These are phyloP conservation scores for Cardamine resedifolia DNA, from an alignment of 345 rosid species.

Conservation along the genomic window DNA sequence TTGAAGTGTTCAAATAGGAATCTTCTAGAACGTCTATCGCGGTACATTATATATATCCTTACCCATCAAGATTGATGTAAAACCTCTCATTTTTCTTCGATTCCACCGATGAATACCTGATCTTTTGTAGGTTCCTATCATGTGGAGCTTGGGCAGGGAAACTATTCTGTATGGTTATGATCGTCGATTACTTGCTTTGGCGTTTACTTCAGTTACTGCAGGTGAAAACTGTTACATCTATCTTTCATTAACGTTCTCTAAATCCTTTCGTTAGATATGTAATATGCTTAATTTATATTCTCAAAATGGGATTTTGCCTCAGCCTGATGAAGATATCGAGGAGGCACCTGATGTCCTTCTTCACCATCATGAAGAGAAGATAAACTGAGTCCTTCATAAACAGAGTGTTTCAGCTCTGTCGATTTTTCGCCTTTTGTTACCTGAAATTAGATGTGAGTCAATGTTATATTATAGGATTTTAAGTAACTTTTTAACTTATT, in stretches of 20 bases:
- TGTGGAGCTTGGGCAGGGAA: constrained; percentile 98
- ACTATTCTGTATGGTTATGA: constrained; percentile 90
- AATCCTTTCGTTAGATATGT: not conserved
- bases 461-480: not conserved
- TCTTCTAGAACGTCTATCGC: constrained; percentile 59
- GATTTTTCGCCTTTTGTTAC: not conserved
- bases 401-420: not conserved
- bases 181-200: constrained; percentile 77
- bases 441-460: not conserved
- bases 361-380: constrained; percentile 14
- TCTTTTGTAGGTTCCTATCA: constrained; percentile 63
- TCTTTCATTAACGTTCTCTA: not conserved
- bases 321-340: constrained; percentile 79
- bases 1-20: constrained; percentile 62
- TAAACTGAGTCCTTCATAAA: not conserved
- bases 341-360: constrained; percentile 60
- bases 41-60: constrained; percentile 47
- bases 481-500: not conserved
- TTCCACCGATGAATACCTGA: not conserved
- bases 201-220: constrained; percentile 59
- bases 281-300: not conserved
- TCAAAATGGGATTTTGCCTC: constrained; percentile 18
- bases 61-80: not conserved
- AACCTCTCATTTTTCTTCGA: not conserved
- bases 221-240: constrained; percentile 40